Evolutionary conservation across 495 filamentous ascomycete genomes (phyloP).

Genomic region (Penicillium crystallinum): DNA sequence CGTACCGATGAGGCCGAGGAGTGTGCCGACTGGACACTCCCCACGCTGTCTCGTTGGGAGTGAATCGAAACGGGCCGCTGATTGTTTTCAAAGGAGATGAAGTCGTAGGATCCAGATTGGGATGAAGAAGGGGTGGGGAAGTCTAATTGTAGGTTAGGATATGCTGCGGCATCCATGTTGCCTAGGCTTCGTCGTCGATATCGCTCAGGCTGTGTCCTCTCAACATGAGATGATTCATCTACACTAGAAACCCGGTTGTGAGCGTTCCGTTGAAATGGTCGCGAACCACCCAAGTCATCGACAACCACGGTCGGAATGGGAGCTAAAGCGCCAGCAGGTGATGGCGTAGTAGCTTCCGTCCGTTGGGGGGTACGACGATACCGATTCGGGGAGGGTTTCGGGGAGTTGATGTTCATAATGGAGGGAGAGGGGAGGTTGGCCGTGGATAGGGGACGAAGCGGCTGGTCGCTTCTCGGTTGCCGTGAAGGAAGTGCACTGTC

Average conservation of each 20-base stretch:
- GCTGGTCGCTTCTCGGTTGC: constrained; percentile 30
- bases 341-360: constrained; percentile 40
- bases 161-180: constrained; percentile 60
- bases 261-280: constrained; percentile 12
- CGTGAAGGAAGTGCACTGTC: constrained; percentile 45
- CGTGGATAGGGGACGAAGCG: constrained; percentile 48
- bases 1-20: constrained; percentile 57
- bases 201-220: constrained; percentile 52
- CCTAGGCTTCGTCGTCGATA: constrained; percentile 81
- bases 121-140: constrained; percentile 23
- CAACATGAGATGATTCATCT: constrained; percentile 46
- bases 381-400: constrained; percentile 62
- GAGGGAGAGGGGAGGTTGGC: constrained; percentile 45
- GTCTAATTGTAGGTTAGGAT: constrained; percentile 36
- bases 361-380: constrained; percentile 57
- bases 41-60: constrained; percentile 54
- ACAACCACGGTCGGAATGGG: constrained; percentile 9
- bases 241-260: constrained; percentile 46
- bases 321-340: constrained; percentile 35
- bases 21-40: constrained; percentile 49
- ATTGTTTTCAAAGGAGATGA: constrained; percentile 28
- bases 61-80: constrained; percentile 49
- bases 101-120: constrained; percentile 29
- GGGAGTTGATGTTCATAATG: constrained; percentile 40
- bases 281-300: constrained; percentile 21